Conservation (phyloP, 768 basidiomycete species). For the Lactifluus hygrophoroides region DNA sequence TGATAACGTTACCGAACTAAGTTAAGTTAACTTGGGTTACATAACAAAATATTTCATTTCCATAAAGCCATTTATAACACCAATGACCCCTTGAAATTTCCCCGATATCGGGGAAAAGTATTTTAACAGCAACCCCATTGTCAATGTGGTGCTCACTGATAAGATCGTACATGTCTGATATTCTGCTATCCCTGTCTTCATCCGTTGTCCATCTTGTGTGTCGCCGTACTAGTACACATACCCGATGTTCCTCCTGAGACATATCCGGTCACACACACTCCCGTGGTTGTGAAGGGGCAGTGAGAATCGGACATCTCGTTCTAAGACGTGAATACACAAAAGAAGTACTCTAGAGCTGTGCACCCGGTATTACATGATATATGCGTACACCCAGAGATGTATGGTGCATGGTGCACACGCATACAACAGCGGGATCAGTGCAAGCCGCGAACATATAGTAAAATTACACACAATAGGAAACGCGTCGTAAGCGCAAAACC, state of each 20-base stretch:
- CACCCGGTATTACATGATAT: constrained; percentile 2
- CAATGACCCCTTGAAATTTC: too few species aligned
- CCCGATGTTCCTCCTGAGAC: background rate
- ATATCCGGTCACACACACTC: background rate
- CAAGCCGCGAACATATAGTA: background rate
- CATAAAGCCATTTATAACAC: too few species aligned
- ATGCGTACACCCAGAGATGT: background rate
- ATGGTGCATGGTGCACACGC: background rate
- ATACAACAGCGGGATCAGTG: background rate
- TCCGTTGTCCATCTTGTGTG: too few species aligned
- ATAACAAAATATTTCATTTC: too few species aligned
- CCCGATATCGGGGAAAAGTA: too few species aligned
- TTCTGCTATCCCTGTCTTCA: too few species aligned
- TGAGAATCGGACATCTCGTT: constrained; percentile 1
- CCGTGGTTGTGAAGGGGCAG: background rate
- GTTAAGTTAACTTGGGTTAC: too few species aligned
- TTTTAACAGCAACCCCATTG: too few species aligned
- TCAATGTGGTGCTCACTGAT: too few species aligned
- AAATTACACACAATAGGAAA: background rate
- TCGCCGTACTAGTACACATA: background rate
- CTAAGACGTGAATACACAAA: background rate
- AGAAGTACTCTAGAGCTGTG: background rate
- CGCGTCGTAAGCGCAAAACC: background rate
- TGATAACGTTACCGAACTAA: too few species aligned
- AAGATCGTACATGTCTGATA: too few species aligned